Base-by-base conservation (phyloP, 139 green algal species). In the Haematococcus lacustris region DNA sequence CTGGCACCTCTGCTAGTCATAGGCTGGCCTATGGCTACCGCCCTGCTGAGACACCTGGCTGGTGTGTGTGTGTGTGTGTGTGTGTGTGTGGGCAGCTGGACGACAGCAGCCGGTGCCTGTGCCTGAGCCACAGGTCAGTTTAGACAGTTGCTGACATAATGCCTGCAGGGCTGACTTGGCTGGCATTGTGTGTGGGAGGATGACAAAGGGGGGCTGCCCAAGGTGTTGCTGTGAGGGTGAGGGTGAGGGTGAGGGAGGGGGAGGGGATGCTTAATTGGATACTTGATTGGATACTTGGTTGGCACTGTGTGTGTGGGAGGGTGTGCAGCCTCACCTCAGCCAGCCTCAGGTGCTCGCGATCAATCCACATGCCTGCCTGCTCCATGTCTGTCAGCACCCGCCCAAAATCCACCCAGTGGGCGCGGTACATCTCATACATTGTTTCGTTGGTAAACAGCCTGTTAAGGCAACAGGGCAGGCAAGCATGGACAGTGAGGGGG, bases 321-420 rank as follows among this genome's bases (percentile, higher is more conserved):
- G 32, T 40, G 3, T 67, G 60, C 33, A 2, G 6, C 63, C 37
- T n/a, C 53, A 74, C 69, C 69, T 74, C 35, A n/a, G 73, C 65
- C 35, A 57, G 51, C 6, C 64, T 70, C 51, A 86, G 78, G 72
- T 88, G 76, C 34, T 80, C 78, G 65, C 76, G 76, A 79, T 93
- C 76, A 1, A 93, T 82, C 32, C 71, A 59, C 66, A 91, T 80
- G 37, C 86, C 86, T 17, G 71, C 71, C n/a, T 73, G 62, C 83
- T 99, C 95, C 93, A 99, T 96, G 70, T 94, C 85, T 0, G 92
- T 97, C 50, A 99, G 86, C 70, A 98, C 77, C 70, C 90, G 82
- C 3, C 94, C 95, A 88, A 98, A 97, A 3, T 88, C 86, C 38
- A 73, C 68, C 89, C 89, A 96, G 72, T 88, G 88, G 32, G 80